Percentiles rank a stretch among this genome's conserved stretches.
Evolutionary conservation across 768 basidiomycete genomes (phyloP).

Genomic region (Sistotremastrum niveocremeum): DNA sequence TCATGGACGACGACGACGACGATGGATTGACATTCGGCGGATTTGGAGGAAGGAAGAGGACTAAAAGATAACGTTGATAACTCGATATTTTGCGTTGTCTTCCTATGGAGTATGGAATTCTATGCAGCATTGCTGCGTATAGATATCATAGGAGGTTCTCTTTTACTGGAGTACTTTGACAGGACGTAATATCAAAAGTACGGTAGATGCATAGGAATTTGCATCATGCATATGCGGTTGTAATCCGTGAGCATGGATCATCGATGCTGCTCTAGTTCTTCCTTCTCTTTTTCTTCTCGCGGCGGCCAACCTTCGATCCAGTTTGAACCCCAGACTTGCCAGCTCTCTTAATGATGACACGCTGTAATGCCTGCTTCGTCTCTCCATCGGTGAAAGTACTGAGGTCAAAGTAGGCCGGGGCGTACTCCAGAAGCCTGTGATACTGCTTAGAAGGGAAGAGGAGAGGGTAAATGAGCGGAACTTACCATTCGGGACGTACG

Average conservation of each 20-base stretch:
- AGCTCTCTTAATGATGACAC: slow-evolving; percentile 19
- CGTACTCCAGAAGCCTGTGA: slow-evolving; percentile 28
- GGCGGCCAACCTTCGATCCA: slow-evolving; percentile 1
- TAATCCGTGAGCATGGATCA: too few relatives aligned
- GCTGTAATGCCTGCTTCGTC: slow-evolving; percentile 21
- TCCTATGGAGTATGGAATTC: too few relatives aligned
- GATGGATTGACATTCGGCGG: slow-evolving; percentile 61
- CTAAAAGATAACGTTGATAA: too few relatives aligned
- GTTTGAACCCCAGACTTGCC: slow-evolving; percentile 12
- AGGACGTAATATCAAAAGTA: too few relatives aligned
- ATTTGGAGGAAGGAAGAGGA: slow-evolving; percentile 24
- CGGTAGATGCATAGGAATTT: too few relatives aligned
- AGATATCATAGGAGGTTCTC: too few relatives aligned
- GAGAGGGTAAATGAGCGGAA: background rate
- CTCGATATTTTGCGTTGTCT: too few relatives aligned
- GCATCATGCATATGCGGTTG: too few relatives aligned
- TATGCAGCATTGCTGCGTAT: too few relatives aligned
- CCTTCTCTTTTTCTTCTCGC: slow-evolving; percentile 9
- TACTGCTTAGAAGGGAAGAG: background rate
- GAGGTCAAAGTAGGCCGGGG: slow-evolving; percentile 28
- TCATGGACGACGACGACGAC: slow-evolving; percentile 22
- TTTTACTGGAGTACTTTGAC: too few relatives aligned
- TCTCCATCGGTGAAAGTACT: slow-evolving; percentile 22
- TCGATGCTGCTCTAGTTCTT: background rate
- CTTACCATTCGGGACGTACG: slow-evolving; percentile 30